These are phyloP conservation scores for Bothriochloa decipiens DNA, from an alignment of 176 grass and related monocot species.

Conservation along the genomic window DNA sequence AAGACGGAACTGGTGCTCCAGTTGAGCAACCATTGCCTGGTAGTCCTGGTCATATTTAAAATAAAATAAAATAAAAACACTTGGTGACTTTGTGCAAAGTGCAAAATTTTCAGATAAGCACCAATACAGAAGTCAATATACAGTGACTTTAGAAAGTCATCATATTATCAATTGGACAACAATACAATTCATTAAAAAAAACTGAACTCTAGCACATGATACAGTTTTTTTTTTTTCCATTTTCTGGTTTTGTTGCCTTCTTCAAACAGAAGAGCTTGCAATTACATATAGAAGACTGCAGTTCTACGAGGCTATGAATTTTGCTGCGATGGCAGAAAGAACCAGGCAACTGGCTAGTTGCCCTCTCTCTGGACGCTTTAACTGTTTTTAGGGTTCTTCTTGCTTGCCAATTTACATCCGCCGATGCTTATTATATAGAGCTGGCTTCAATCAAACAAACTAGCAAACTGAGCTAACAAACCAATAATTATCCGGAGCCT, in stretches of 20 bases:
- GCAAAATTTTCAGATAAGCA: constrained; percentile 33
- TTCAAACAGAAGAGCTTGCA: constrained; percentile 24
- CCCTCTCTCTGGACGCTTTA: too few species aligned
- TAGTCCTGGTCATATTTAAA: constrained; percentile 66
- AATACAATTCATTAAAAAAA: not conserved
- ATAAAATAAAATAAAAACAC: too few species aligned
- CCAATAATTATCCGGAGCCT: too few species aligned
- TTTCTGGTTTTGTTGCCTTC: not conserved
- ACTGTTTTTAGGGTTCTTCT: too few species aligned
- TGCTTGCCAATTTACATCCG: too few species aligned
- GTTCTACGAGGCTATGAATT: not conserved
- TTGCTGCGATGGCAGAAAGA: too few species aligned
- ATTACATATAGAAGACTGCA: constrained; percentile 10
- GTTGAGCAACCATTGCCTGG: constrained; percentile 95
- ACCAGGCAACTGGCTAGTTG: too few species aligned
- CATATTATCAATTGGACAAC: not conserved
- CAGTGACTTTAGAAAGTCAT: not conserved
- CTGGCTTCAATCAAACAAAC: too few species aligned
- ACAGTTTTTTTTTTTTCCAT: not conserved
- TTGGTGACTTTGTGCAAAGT: constrained; percentile 7
- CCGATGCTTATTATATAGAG: too few species aligned
- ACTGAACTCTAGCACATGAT: constrained; percentile 9
- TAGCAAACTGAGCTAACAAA: too few species aligned
- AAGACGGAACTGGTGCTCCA: constrained; percentile 86
- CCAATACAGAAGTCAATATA: not conserved